These are phyloP conservation scores for Phyllosticta citriasiana DNA, from an alignment of 2,329 filamentous ascomycete genomes.

Conservation along the genomic window DNA sequence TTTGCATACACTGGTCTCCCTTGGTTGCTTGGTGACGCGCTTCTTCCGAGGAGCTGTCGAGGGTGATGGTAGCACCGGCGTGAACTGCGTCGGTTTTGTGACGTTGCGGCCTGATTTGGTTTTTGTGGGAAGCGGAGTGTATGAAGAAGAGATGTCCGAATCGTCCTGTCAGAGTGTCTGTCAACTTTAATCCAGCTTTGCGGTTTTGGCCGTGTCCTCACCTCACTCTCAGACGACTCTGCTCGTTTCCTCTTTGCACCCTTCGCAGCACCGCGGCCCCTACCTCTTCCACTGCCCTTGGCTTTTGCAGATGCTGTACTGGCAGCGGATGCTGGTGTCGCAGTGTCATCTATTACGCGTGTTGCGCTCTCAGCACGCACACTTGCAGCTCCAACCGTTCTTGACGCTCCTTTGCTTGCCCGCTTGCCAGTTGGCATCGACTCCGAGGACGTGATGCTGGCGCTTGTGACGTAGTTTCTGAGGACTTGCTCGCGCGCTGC, in stretches of 20 bases:
- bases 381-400: constrained; percentile 16
- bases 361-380: constrained; percentile 24
- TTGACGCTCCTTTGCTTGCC: constrained; percentile 20
- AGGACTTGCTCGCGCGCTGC: constrained; percentile 37
- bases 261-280: constrained; percentile 27
- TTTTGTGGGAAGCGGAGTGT: constrained; percentile 50
- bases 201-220: constrained; percentile 13
- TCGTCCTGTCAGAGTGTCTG: constrained; percentile 16
- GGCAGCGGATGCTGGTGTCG: constrained; percentile 13
- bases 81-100: constrained; percentile 54
- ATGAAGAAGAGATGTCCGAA: constrained; percentile 33
- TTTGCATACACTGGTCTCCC: constrained; percentile 52
- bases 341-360: constrained; percentile 13
- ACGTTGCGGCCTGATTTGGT: constrained; percentile 69
- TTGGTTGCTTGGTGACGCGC: constrained; percentile 19
- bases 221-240: constrained; percentile 28
- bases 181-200: neutral
- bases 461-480: constrained; percentile 35
- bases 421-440: constrained; percentile 22
- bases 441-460: constrained; percentile 30
- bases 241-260: constrained; percentile 30
- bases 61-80: constrained; percentile 44
- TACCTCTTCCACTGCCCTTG: constrained; percentile 30
- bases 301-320: constrained; percentile 19
- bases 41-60: constrained; percentile 38